Evolutionary conservation across 1,284 basidiomycete genomes (phyloP), one percentile per base, ranked within the genome.

Genomic region (Cryptococcus maquisensis): DNA sequence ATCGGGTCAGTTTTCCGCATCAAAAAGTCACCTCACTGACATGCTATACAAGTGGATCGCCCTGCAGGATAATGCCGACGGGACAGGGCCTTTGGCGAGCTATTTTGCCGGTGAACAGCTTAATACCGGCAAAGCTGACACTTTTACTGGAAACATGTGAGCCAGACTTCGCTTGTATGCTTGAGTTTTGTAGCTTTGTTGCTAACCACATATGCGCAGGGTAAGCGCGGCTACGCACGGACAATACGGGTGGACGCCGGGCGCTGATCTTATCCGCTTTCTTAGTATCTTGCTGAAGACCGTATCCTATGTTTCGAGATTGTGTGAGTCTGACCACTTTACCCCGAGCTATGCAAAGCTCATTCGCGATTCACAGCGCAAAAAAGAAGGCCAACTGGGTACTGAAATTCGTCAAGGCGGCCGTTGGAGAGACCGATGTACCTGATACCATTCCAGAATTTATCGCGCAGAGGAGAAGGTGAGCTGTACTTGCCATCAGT

Each of bases 61-160:
- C 3, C 74, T 81, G 52, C 79, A 92, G 73, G 98, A 99, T 67
- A 84, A 95, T 72, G 83, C 86, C 54, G 80, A 83, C 38, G 94
- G 93, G 0, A 79, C 82, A 20, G 96, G 95, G 0, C 96, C 96
- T 0, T 78, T 99, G 1, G 88, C 90, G 0, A 91, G 88, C 0
- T 99, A 98, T 76, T 98, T 98, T 80, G 93, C 96, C 72, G 95
- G 96, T 26, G 96, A 99, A 73, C 84, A 90, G 35, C 77, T 97
- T 46, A 86, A 92, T 62, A 91, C 91, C 8, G 83, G 86, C 21
- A 90, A 96, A 66, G 92, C 93, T 0, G 90, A 96, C 68, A 92
- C 97, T 40, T 98, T 97, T 73, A 96, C 90, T 0, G 92, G 88
- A 39, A 81, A 81, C 64, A 77, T 76, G 75, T 76, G 57, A 60